Conservation (phyloP, 352 stramenopile genomes). For the Phytopythium montanum region DNA sequence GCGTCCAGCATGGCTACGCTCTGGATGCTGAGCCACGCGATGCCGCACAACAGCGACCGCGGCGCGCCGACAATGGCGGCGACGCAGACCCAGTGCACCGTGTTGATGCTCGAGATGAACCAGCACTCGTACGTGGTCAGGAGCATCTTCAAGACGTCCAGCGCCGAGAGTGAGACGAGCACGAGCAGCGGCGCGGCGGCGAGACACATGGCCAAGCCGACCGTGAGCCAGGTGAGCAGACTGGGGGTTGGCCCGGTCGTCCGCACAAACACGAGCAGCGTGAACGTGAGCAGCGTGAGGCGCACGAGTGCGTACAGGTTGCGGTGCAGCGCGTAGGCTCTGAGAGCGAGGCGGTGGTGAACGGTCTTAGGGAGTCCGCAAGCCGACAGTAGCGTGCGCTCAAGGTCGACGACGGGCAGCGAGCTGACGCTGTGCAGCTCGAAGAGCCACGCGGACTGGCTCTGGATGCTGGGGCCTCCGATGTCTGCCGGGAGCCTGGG, state of each 20-base stretch:
- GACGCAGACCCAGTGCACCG: slow-evolving; percentile 23
- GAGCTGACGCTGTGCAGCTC: neutral
- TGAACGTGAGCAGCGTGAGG: neutral
- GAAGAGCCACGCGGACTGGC: neutral
- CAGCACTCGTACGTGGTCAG: slow-evolving; percentile 20
- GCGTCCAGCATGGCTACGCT: slow-evolving; percentile 24
- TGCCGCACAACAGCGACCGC: slow-evolving; percentile 17
- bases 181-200: slow-evolving; percentile 5
- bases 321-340: neutral
- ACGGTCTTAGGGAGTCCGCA: neutral
- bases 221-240: neutral
- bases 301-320: neutral
- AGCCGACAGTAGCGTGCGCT: neutral
- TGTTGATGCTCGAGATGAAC: slow-evolving; percentile 25
- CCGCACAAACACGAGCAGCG: neutral
- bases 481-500: neutral
- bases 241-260: neutral
- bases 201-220: neutral
- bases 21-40: slow-evolving; percentile 21
- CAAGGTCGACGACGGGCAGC: neutral
- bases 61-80: slow-evolving; percentile 17
- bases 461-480: neutral
- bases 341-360: neutral
- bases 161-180: slow-evolving; percentile 17
- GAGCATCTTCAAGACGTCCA: slow-evolving; percentile 17